Evolutionary conservation across 345 rosid species (phyloP), one percentile per base, ranked within the genome.

Genomic region (Linum trigynum): DNA sequence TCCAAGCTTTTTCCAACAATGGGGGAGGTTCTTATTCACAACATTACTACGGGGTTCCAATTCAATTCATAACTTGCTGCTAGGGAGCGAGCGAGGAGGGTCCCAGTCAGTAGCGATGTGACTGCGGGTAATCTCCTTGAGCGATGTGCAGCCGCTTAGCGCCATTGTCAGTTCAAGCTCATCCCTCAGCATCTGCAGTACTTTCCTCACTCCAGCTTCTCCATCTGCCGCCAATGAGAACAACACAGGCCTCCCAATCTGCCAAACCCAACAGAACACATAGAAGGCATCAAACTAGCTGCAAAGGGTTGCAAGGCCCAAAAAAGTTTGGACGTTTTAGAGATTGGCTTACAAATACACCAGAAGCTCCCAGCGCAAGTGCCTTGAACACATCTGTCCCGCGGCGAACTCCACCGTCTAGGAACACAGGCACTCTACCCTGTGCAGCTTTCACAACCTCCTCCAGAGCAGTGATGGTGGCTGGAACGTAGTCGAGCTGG

Each of bases 381-480:
- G 99, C 97, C 82, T 94, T 94, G 76, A 94, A 94, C 61, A 94
- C 97, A 79, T 94, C 97, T 0, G 99, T 94, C 75, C 99, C 99
- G 62, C 96, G 97, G 8, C 97, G 89, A 69, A 94, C 86, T 36
- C 99, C 99, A 23, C 99, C 97, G 60, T 94, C 97, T 1, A 94
- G 89, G 65, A 94, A 90, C 39, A 94, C 97, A 12, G 96, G 99
- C 69, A 94, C 69, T 58, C 82, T 80, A 67, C 95, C 96, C 72
- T 86, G 85, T 55, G 82, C 87, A 67, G 96, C 97, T 78, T 90
- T 88, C 39, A 88, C 97, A 41, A 90, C 97, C 96, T 88, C 99
- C 78, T 94, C 97, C 71, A 94, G 73, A 17, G 90, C 95, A 79
- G 73, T 66, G 69, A 90, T 86, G 65, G 98, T 86, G 48, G 96